Evolutionary conservation across 306 rosid species (phyloP).

Genomic region (Prunus armeniaca): DNA sequence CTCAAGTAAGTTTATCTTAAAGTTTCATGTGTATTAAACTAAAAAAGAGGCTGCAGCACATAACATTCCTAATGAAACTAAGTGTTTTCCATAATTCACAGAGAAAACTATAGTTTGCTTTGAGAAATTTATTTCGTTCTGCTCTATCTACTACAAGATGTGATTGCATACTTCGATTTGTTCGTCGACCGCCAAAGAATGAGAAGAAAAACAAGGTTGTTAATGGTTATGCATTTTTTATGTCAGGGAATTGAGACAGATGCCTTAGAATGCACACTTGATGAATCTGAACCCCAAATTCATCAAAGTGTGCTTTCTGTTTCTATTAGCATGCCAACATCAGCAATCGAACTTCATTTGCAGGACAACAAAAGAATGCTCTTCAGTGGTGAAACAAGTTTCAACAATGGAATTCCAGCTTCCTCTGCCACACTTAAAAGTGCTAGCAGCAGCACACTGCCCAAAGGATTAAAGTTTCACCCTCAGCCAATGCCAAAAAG

Average conservation of each 20-base stretch:
- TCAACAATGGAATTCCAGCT: constrained; percentile 20
- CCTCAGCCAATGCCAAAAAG: constrained; percentile 72
- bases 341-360: constrained; percentile 35
- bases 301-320: constrained; percentile 55
- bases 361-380: constrained; percentile 29
- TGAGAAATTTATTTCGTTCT: no score
- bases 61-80: no score
- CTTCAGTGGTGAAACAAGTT: constrained; percentile 38
- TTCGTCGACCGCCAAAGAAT: no score
- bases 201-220: no score
- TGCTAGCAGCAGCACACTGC: constrained; percentile 13
- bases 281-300: constrained; percentile 26
- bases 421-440: background rate
- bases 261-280: constrained; percentile 16
- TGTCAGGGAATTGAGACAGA: constrained; percentile 40
- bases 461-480: constrained; percentile 37
- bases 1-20: constrained; percentile 36
- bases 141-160: no score
- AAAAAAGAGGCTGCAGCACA: no score
- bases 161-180: no score
- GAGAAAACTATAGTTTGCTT: no score
- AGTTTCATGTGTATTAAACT: background rate
- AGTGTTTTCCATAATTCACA: no score
- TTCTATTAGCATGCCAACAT: constrained; percentile 79
- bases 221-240: background rate